Base-by-base conservation (phyloP, 192 early-diverging fungal species). In the Phlyctochytrium bullatum region DNA sequence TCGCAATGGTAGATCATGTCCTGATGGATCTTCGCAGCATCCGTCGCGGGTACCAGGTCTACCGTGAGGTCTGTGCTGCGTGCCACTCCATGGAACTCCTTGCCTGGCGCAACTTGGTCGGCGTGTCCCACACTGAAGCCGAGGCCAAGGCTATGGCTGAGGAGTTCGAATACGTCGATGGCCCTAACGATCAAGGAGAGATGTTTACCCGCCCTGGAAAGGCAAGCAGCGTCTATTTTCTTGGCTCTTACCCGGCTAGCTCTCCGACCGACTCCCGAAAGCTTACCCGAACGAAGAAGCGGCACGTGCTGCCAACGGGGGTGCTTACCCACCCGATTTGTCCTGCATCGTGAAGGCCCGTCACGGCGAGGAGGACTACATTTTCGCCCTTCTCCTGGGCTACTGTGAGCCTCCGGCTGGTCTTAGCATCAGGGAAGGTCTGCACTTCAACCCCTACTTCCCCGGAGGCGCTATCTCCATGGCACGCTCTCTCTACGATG, bases 381-480 rank as follows among this genome's bases (percentile, higher is more conserved):
- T 97, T 61, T 98, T 95, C 78, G 79, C 94, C 60, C 88, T 98
- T 66, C 86, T 98, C 66, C 93, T 93, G 20, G 95, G 96, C 33
- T 98, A 97, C 81, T 81, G 87, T 67, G 94, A 97, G 66, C 87
- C 96, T 40, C 96, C 96, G 54, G 92, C 94, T 20, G 95, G 96
- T 75, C 87, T 98, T 60, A 84, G 88, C 62, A 73, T 98, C 54
- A 90, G 94, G 77, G 93, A 96, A 72, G 96, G 95, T 62, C 85
- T 98, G 23, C 92, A 97, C 88, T 98, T 94, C 86, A 98, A 98
- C 88, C 92, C 93, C 40, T 98, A 97, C 85, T 98, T 98, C 91
- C 96, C 93, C 23, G 95, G 96, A 52, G 95, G 95, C 69, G 91
- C 95, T 59, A 98, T 98, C 77, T 86, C 87, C 61, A 98, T 98